phyloP scores from a whole-genome alignment of 2,329 filamentous ascomycete genomes.

The Hysterium pulicare region DNA sequence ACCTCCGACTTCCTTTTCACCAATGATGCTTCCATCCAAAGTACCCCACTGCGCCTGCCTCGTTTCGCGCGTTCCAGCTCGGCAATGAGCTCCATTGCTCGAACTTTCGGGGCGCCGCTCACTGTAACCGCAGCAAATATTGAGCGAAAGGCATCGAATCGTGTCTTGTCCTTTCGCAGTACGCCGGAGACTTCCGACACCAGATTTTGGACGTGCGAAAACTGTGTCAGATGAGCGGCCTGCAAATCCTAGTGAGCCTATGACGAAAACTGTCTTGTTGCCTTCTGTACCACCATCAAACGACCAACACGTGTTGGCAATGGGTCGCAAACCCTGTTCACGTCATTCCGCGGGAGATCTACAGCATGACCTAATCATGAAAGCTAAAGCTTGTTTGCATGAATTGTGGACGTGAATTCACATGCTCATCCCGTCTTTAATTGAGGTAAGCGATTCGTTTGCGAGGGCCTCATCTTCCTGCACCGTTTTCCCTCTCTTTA shows the following conservation, averaged over 20 bases:
- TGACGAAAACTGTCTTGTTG: constrained; percentile 17
- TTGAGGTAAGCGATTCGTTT: constrained; percentile 68
- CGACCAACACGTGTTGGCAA: constrained; percentile 85
- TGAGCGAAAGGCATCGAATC: constrained; percentile 92
- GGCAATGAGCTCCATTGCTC: constrained; percentile 94
- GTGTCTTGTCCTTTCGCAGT: constrained; percentile 75
- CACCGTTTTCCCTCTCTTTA: constrained; percentile 75
- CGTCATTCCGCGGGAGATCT: constrained; percentile 90
- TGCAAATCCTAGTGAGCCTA: not conserved
- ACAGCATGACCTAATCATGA: constrained; percentile 98
- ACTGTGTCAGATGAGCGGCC: constrained; percentile 44
- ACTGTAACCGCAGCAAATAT: constrained; percentile 98
- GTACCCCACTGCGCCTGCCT: constrained; percentile 92
- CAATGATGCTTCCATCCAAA: constrained; percentile 78
- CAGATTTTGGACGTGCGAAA: constrained; percentile 95
- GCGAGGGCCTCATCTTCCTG: constrained; percentile 81
- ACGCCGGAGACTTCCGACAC: constrained; percentile 93
- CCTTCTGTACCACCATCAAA: constrained; percentile 67
- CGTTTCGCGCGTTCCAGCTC: constrained; percentile 93
- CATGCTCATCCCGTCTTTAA: constrained; percentile 69
- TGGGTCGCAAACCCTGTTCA: constrained; percentile 93
- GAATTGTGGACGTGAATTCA: constrained; percentile 11
- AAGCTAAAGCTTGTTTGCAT: constrained; percentile 49
- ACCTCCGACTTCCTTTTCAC: constrained; percentile 64
- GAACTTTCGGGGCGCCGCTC: constrained; percentile 90